These are phyloP conservation scores for Corylus avellana DNA, from an alignment of 306 rosid genomes.

Conservation along the genomic window DNA sequence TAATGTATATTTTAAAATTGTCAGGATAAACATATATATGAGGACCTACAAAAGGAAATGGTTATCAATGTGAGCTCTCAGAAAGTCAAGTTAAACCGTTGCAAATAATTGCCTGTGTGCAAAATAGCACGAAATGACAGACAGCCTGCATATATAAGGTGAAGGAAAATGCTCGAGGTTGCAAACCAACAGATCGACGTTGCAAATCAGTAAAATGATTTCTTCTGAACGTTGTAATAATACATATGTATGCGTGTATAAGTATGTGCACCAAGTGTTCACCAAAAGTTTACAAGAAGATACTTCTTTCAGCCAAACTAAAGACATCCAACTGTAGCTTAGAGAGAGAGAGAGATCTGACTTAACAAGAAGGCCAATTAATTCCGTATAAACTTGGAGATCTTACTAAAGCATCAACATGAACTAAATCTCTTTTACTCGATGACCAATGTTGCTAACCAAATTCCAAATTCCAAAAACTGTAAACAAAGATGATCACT, in stretches of 20 bases:
- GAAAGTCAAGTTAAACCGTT: not conserved
- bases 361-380: not conserved
- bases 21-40: not conserved
- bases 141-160: not conserved
- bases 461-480: not conserved
- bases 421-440: not conserved
- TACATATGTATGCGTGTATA: too few relatives aligned
- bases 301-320: not conserved
- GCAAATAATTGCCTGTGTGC: not conserved
- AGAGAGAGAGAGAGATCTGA: not conserved
- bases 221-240: not conserved
- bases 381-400: not conserved
- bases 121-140: too few relatives aligned
- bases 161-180: not conserved
- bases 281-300: too few relatives aligned
- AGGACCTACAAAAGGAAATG: not conserved
- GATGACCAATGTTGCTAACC: not conserved
- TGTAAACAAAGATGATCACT: not conserved
- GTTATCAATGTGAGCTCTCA: not conserved
- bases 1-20: not conserved
- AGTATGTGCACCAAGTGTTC: too few relatives aligned
- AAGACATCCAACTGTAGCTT: constrained; percentile 3
- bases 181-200: not conserved
- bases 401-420: not conserved
- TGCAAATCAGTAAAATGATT: not conserved